Base-by-base conservation (phyloP, 2,329 filamentous ascomycete genomes). In the Biscogniauxia sp. region DNA sequence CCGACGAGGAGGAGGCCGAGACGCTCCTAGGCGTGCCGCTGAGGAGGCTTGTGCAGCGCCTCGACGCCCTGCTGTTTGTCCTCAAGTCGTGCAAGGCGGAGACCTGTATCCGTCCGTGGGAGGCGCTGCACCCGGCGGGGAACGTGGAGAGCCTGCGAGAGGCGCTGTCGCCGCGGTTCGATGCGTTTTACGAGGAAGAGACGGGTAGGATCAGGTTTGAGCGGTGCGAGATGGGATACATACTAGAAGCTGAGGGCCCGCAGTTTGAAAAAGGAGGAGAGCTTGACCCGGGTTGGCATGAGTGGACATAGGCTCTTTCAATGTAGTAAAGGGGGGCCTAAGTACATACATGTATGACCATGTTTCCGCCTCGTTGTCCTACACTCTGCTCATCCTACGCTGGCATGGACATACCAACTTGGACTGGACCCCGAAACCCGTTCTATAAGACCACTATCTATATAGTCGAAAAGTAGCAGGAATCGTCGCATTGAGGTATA, bases 361-460 rank as follows among this genome's bases (percentile, higher is more conserved):
- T n/a, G n/a, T 80, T 1, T 81, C 84, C 0, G 58, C 60, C 11
- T 79, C 80, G 0, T 57, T 80, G 0, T 77, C 80, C 5, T 88
- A 88, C 61, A 53, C 76, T 0, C 72, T 87, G 0, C 78, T 89
- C 3, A 71, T 84, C 8, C 67, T 85, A 1, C 76, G 80, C 20
- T 90, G 88, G 88, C 78, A 83, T 11, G 87, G 86, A 0, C 63
- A 84, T 32, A 88, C 85, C 0, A 80, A n/a, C 60, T 70, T 66
- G 68, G 66, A 4, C 58, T 73, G 7, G 62, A 70, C 57, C 51
- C 20, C 23, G 64, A 67, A 51, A 54, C n/a, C 23, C 37, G 61
- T n/a, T n/a, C n/a, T n/a, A n/a, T n/a, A n/a, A n/a, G 52, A 64
- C 19, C 23, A 20, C 3, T 13, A 5, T 5, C n/a, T 58, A 79